Conservation (phyloP, 2,329 filamentous ascomycete species). For the Leptosphaerulina australis region DNA sequence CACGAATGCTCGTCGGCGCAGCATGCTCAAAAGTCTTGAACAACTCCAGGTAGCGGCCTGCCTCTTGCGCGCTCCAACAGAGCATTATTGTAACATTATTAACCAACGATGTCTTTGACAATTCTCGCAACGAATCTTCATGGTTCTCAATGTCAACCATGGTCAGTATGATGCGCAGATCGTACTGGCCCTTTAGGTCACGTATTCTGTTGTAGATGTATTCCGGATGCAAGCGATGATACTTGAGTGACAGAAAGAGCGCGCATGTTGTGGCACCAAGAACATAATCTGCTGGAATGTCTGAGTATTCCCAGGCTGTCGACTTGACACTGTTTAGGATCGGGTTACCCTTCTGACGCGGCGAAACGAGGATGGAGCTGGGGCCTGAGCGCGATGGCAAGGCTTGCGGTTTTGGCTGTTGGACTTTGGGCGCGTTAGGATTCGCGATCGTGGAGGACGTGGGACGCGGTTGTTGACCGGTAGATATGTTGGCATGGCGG, state of each 20-base stretch:
- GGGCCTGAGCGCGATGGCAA: slow-evolving; percentile 70
- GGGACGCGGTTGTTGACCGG: slow-evolving; percentile 22
- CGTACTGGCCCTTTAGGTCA: slow-evolving; percentile 82
- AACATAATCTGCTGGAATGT: slow-evolving; percentile 94
- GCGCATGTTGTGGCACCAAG: slow-evolving; percentile 87
- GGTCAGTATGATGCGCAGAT: slow-evolving; percentile 80
- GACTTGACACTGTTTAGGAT: slow-evolving; percentile 82
- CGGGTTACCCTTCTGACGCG: slow-evolving; percentile 93
- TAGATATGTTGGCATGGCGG: slow-evolving; percentile 25
- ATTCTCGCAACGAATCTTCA: slow-evolving; percentile 84
- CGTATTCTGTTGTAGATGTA: slow-evolving; percentile 96
- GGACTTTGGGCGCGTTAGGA: slow-evolving; percentile 57
- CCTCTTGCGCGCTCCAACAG: slow-evolving; percentile 93
- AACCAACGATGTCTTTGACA: slow-evolving; percentile 89
- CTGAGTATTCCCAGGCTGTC: slow-evolving; percentile 93
- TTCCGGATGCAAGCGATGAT: slow-evolving; percentile 95
- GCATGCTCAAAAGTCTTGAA: slow-evolving; percentile 96
- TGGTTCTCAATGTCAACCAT: slow-evolving; percentile 97
- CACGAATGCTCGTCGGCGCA: slow-evolving; percentile 78
- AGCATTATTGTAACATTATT: slow-evolving; percentile 92
- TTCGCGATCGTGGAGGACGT: slow-evolving; percentile 2
- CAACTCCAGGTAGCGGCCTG: slow-evolving; percentile 88
- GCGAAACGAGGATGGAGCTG: slow-evolving; percentile 85
- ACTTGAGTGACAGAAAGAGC: slow-evolving; percentile 92
- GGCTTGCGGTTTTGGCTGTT: slow-evolving; percentile 89